phyloP scores from a whole-genome alignment of 2,329 filamentous ascomycete genomes.

The Alternaria sp. region DNA sequence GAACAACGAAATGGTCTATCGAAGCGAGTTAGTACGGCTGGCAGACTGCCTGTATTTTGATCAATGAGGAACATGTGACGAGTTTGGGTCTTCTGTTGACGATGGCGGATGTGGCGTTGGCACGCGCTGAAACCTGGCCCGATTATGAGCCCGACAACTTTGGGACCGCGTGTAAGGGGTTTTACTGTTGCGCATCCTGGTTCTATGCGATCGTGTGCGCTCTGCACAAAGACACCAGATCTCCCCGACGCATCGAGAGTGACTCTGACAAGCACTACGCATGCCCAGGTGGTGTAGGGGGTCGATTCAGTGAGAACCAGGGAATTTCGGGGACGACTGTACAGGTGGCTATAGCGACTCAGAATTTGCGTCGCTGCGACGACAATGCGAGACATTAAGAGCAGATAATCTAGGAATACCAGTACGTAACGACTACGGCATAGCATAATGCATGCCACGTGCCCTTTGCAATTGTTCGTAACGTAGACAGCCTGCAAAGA shows the following conservation, averaged over 20 bases:
- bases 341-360: neutral
- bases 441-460: neutral
- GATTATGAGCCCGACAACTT: neutral
- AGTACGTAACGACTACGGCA: neutral
- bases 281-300: neutral
- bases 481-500: neutral
- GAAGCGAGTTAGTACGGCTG: neutral
- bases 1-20: neutral
- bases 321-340: neutral
- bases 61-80: neutral
- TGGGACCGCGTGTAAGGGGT: neutral
- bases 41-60: neutral
- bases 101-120: neutral
- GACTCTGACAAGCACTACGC: neutral
- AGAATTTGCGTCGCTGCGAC: neutral
- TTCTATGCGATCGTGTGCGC: neutral
- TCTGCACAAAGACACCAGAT: neutral
- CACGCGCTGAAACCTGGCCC: neutral
- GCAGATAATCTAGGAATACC: neutral
- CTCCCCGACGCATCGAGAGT: neutral
- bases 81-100: neutral
- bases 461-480: neutral
- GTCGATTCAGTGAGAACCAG: neutral
- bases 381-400: neutral
- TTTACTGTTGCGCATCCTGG: neutral